Base-by-base conservation (phyloP, 495 filamentous ascomycete species). In the Penicillium manginii region DNA sequence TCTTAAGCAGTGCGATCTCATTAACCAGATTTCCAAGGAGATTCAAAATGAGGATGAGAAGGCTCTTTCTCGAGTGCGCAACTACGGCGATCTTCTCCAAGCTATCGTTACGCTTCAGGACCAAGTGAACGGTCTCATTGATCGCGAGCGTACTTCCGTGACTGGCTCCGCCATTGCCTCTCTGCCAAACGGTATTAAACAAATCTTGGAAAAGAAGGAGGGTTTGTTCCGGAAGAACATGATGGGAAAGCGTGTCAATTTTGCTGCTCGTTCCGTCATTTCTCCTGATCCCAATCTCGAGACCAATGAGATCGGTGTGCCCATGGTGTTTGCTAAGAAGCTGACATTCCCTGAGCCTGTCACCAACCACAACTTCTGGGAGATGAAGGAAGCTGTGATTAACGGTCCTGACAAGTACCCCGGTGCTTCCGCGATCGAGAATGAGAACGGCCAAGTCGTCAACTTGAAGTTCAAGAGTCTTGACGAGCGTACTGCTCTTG, bases 211-310 rank as follows among this genome's bases (percentile, higher is more conserved):
- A 75, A 98, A 98, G 82, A 99, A 99, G 74, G 96, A 99, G 68
- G 96, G 96, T 47, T 77, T 99, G 48, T 98, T 99, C 80, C 82
- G 96, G 63, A 98, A 93, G 82, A 96, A 99, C 78, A 98, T 99
- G 93, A 99, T 99, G 96, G 96, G 96, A 48, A 99, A 99, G 79
- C 90, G 96, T 77, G 96, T 99, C 72, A 98, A 99, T 74, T 97
- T 92, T 70, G 96, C 96, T 55, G 96, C 96, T 52, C 89, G 96
- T 70, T 94, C 88, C 81, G 96, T 99, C 64, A 99, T 99, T 60
- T 97, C 93, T 29, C 94, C 96, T 2, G 96, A 99, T 71, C 96
- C 96, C 4, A 98, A 97, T 66, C 94, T 99, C 66, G 96, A 99
- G 74, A 97, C 93, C 17, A 96, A 93, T 64, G 96, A 99, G 74